Percentiles rank a stretch among this genome's conserved stretches.
phyloP scores from a whole-genome alignment of 371 early-diverging fungal species.

The Mucor racemosus region DNA sequence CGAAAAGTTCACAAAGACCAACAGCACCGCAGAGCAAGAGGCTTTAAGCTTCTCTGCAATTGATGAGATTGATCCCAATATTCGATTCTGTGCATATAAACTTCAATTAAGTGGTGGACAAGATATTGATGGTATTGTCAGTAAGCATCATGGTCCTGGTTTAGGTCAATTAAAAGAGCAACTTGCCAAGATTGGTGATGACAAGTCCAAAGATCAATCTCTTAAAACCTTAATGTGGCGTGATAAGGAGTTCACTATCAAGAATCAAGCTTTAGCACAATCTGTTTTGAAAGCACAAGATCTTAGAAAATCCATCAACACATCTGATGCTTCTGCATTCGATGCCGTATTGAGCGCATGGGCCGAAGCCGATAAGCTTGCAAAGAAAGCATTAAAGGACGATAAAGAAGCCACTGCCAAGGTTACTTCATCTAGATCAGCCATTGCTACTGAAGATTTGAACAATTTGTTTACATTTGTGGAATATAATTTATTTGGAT shows the following conservation, averaged over 20 bases:
- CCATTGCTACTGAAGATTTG: conserved; percentile 63
- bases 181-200: conserved; percentile 36
- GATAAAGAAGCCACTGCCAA: conserved; percentile 70
- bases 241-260: conserved; percentile 43
- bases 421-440: conserved; percentile 75
- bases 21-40: conserved; percentile 58
- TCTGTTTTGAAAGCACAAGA: conserved; percentile 50
- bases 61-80: conserved; percentile 81
- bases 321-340: conserved; percentile 1
- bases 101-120: conserved; percentile 54
- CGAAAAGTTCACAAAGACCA: conserved; percentile 62
- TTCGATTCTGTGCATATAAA: conserved; percentile 81
- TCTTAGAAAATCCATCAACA: conserved; percentile 17
- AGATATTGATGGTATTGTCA: conserved; percentile 57
- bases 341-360: conserved; percentile 37
- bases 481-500: conserved; percentile 55
- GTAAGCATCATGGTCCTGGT: not conserved
- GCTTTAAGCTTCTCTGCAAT: conserved; percentile 72
- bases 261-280: conserved; percentile 42
- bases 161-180: conserved; percentile 1
- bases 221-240: conserved; percentile 46
- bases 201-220: not conserved
- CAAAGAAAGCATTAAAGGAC: conserved; percentile 66
- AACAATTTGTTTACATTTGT: conserved; percentile 61
- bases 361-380: conserved; percentile 66